Evolutionary conservation across 1,284 basidiomycete genomes (phyloP).

Genomic region (Ganoderma sinense): DNA sequence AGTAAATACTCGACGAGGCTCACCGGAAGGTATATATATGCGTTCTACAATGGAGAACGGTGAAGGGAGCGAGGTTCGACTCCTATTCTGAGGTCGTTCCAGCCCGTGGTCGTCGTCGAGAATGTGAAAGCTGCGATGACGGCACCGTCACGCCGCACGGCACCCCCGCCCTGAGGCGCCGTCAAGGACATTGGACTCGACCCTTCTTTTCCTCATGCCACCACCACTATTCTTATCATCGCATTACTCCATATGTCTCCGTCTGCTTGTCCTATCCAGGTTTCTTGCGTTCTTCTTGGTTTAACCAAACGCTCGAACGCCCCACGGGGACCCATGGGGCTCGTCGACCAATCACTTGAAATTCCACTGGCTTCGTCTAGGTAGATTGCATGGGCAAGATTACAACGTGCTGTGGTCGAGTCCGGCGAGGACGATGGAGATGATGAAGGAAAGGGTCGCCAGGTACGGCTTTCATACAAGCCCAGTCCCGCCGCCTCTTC

Average conservation of each 20-base stretch:
- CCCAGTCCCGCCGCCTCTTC: not conserved
- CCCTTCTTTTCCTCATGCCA: not conserved
- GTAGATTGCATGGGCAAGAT: not conserved
- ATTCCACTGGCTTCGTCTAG: too few species aligned
- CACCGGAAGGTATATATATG: conserved; percentile 18
- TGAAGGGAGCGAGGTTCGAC: conserved; percentile 1
- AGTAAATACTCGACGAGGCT: not conserved
- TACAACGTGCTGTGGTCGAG: not conserved
- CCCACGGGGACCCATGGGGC: not conserved
- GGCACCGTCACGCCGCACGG: conserved; percentile 5
- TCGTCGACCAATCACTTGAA: too few species aligned
- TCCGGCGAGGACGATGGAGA: not conserved
- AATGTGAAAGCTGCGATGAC: conserved; percentile 18
- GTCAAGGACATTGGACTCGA: not conserved
- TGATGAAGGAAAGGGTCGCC: not conserved
- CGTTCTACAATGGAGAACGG: conserved; percentile 6
- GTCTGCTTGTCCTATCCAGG: not conserved
- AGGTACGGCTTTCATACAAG: not conserved
- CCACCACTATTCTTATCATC: not conserved
- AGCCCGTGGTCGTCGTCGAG: conserved; percentile 21
- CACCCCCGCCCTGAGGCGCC: conserved; percentile 1
- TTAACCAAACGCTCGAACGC: not conserved
- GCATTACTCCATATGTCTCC: not conserved
- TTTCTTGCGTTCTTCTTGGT: not conserved
- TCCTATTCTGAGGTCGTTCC: conserved; percentile 9